These are phyloP conservation scores for Triticum dicoccoides DNA, from an alignment of 176 grass and related monocot species.

Conservation along the genomic window DNA sequence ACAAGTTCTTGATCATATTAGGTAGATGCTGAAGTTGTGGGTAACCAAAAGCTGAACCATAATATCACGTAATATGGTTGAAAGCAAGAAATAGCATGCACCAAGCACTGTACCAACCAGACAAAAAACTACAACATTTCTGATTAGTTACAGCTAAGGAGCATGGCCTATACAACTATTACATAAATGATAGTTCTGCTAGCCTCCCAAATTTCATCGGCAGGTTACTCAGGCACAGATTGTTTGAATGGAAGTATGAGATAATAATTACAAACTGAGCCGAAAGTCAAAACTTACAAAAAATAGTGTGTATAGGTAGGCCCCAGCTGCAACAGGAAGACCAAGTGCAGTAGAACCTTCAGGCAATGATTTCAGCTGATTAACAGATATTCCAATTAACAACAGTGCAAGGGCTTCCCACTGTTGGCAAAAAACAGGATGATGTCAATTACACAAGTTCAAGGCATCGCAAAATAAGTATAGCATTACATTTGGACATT, in stretches of 20 bases:
- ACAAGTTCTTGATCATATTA: not conserved
- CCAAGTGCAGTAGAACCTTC: constrained; percentile 80
- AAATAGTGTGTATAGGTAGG: constrained; percentile 86
- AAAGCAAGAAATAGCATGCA: constrained; percentile 4
- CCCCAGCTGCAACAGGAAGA: constrained; percentile 82
- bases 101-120: not conserved
- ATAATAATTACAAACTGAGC: constrained; percentile 2
- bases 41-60: not conserved
- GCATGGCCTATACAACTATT: not conserved
- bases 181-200: not conserved
- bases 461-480: not conserved
- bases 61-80: not conserved
- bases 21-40: not conserved
- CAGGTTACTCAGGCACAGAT: not conserved
- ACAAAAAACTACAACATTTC: not conserved
- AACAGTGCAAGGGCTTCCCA: constrained; percentile 97
- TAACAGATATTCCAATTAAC: constrained; percentile 95
- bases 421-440: constrained; percentile 40
- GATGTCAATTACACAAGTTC: constrained; percentile 25
- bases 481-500: not conserved
- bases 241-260: not conserved
- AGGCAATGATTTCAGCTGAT: constrained; percentile 86
- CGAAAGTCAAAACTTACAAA: constrained; percentile 66
- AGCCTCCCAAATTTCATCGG: not conserved
- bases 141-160: constrained; percentile 4